These are phyloP conservation scores for Arthroderma uncinatum DNA, from an alignment of 2,329 filamentous ascomycete species.

Conservation along the genomic window DNA sequence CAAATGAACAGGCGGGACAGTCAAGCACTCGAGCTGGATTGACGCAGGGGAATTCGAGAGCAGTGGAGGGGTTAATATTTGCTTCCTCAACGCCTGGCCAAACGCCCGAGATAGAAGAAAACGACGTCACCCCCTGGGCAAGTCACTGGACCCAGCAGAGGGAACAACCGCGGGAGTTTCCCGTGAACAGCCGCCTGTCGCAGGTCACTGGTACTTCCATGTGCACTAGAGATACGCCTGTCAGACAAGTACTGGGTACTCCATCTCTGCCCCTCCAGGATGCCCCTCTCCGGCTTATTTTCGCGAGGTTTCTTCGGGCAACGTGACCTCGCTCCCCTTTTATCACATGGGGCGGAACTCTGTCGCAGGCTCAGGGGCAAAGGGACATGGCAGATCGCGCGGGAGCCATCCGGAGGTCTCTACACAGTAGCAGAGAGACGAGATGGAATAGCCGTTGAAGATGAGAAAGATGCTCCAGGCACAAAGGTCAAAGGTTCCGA, in stretches of 20 bases:
- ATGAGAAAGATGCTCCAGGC: neutral
- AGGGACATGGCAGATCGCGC: neutral
- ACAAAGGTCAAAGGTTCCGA: too few relatives aligned
- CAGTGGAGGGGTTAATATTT: neutral
- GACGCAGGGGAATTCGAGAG: neutral
- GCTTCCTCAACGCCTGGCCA: neutral
- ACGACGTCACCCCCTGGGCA: neutral
- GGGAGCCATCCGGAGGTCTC: neutral
- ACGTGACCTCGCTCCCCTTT: neutral
- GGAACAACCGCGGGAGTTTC: neutral
- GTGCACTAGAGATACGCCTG: too few relatives aligned
- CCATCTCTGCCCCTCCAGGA: neutral
- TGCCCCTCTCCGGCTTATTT: conserved; percentile 3
- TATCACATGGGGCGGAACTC: neutral
- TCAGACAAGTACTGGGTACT: neutral
- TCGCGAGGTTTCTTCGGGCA: neutral
- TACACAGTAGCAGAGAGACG: neutral
- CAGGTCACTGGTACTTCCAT: neutral
- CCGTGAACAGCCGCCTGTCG: too few relatives aligned
- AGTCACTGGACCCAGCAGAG: neutral
- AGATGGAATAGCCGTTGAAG: neutral
- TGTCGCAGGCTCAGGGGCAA: neutral
- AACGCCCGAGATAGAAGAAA: neutral
- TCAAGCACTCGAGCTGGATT: neutral
- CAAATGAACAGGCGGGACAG: neutral